Base-by-base conservation (phyloP, 441 rosid species). In the Corymbia calophylla region DNA sequence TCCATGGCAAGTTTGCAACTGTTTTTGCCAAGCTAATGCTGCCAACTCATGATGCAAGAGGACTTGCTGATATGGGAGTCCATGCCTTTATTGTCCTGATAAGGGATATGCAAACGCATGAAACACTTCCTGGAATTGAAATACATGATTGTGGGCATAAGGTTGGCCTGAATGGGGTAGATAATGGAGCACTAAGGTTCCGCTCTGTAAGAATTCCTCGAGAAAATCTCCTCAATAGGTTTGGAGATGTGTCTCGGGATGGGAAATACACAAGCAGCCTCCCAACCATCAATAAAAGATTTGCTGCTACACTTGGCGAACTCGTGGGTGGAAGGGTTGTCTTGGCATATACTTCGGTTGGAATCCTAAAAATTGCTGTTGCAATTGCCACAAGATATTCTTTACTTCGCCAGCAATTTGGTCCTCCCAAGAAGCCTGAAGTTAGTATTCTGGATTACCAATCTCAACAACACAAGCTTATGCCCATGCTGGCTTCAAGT, bases 381-480 rank as follows among this genome's bases (percentile, higher is more conserved):
- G 95, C 97, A 64, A 96, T 98, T 91, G 99, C 99, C 13, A 95
- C 95, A 29, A 94, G 99, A 88, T 98, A 97, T 92, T 96, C 99
- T 23, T 92, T 98, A 44, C 89, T 98, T 86, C 97, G 99, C 87
- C 99, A 97, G 90, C 99, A 98, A 88, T 98, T 98, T 87, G 99
- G 99, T 88, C 99, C 99, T 89, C 96, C 98, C 88, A 97, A 93
- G 93, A 94, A 97, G 94, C 99, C 99, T 85, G 99, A 98, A 94
- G 97, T 98, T 89, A 97, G 97, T 86, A 98, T 98, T 93, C 97
- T 98, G 84, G 99, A 97, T 93, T 98, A 97, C 90, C 99, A 98
- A 93, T 98, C 99, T 91, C 99, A 98, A 19, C 99, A 98, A 92
- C 99, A 96, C 96, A 98, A 95, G 94, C 99, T 98, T 86, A 98